phyloP scores from a whole-genome alignment of 2,329 filamentous ascomycete species.

The Colletotrichum abscissum region DNA sequence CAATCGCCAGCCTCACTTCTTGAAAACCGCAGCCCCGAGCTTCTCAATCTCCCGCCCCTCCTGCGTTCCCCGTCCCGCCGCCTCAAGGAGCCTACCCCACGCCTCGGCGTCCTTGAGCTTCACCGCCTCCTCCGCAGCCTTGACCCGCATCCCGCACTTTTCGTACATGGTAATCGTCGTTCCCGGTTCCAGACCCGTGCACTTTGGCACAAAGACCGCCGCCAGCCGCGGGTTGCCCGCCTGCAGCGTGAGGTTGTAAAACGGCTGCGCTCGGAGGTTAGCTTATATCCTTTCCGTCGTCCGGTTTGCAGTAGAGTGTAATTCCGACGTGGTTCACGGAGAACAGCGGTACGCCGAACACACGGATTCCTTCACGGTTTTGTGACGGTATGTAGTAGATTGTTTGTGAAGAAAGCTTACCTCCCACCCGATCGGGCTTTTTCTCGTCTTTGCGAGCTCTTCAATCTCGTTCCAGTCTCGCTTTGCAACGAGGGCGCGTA shows the following conservation, averaged over 20 bases:
- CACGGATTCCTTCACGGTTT: not conserved
- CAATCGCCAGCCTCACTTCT: slow-evolving; percentile 41
- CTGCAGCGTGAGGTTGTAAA: slow-evolving; percentile 88
- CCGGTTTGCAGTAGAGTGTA: not conserved
- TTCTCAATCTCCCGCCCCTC: slow-evolving; percentile 85
- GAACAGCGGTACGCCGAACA: not conserved
- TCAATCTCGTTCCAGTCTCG: slow-evolving; percentile 94
- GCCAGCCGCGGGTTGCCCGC: slow-evolving; percentile 93
- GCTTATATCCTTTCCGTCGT: not conserved
- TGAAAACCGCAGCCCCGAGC: slow-evolving; percentile 72
- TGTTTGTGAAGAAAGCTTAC: slow-evolving; percentile 59
- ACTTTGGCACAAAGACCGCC: slow-evolving; percentile 87
- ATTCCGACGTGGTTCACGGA: not conserved
- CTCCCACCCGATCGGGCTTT: slow-evolving; percentile 97
- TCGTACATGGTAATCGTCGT: slow-evolving; percentile 93
- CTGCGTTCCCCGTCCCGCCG: slow-evolving; percentile 75
- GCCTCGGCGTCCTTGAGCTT: slow-evolving; percentile 81
- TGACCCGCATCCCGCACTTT: slow-evolving; percentile 90
- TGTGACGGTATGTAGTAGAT: not conserved
- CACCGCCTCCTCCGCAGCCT: slow-evolving; percentile 91
- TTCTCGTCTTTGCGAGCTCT: slow-evolving; percentile 81
- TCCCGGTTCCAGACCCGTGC: slow-evolving; percentile 73
- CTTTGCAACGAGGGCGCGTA: slow-evolving; percentile 89
- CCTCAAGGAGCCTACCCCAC: slow-evolving; percentile 79
- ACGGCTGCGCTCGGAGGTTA: slow-evolving; percentile 70